Base-by-base conservation (phyloP, 306 rosid species). In the Begonia loranthoides region DNA sequence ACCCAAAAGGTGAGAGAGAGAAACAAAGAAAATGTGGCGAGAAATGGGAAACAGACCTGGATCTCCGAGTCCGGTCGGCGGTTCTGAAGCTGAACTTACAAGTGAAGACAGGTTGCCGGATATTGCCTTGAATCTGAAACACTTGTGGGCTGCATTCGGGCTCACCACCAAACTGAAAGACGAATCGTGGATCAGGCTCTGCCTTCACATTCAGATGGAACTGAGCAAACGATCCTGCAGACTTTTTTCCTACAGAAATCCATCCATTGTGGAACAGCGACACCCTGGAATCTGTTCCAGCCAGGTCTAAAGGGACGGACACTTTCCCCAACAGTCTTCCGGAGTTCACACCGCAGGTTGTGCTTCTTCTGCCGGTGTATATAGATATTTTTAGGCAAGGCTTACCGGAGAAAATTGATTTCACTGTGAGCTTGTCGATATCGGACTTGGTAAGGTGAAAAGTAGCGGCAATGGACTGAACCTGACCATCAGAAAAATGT, bases 91-190 rank as follows among this genome's bases (percentile, higher is more conserved):
- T 73, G 64, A 82, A 82, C 45, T 78, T 78, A 80, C 92, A 82
- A 39, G 92, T 67, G 67, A 82, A 82, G 10, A 82, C 92, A 0
- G 92, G 92, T 36, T 82, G 92, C 9, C 82, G 52, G 47, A 78
- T 78, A 50, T 75, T 73, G 49, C 83, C 83, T 66, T 78, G 85
- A 61, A 82, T 78, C 78, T 70, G 86, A 33, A 82, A 78, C 53
- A 82, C 86, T 17, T 82, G 92, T 0, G 92, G 92, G 17, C 92
- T 82, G 15, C 92, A 82, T 38, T 82, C 92, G 0, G 92, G 92
- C 21, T 82, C 92, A 2, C 92, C 92, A 24, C 78, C 92, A 62
- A 82, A 82, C 70, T 70, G 92, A 12, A 82, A 82, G 2, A 82
- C 92, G 61, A 82, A 82, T 44, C 92, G 41, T 6, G 86, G 86